Percentiles rank a stretch among this genome's conserved stretches.
Evolutionary conservation across 2,329 filamentous ascomycete genomes (phyloP).

Genomic region (Truncatella angustata): DNA sequence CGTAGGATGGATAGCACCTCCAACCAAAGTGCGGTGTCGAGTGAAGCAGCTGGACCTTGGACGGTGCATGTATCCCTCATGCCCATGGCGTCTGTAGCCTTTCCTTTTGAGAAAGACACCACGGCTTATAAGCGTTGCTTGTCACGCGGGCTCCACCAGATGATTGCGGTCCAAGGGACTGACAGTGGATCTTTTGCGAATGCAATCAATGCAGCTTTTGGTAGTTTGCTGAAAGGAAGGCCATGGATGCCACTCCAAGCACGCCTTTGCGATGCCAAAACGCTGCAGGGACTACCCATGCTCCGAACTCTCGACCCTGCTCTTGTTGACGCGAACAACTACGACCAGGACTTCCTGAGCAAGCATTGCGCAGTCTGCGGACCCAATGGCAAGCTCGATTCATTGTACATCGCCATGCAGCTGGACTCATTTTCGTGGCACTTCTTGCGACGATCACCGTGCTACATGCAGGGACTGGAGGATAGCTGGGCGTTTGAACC

Average conservation of each 20-base stretch:
- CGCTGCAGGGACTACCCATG: slow-evolving; percentile 57
- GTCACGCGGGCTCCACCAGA: slow-evolving; percentile 57
- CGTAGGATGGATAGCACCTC: not conserved
- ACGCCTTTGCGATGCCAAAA: slow-evolving; percentile 54
- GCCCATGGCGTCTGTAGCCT: slow-evolving; percentile 51
- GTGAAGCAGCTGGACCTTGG: slow-evolving; percentile 35
- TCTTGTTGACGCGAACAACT: slow-evolving; percentile 37
- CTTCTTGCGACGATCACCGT: slow-evolving; percentile 44
- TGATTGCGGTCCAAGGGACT: slow-evolving; percentile 51
- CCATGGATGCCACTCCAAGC: slow-evolving; percentile 59
- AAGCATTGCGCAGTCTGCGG: slow-evolving; percentile 56
- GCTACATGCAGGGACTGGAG: slow-evolving; percentile 52
- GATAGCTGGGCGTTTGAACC: slow-evolving; percentile 52
- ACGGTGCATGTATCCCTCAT: slow-evolving; percentile 60
- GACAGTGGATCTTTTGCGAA: slow-evolving; percentile 46
- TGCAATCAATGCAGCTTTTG: slow-evolving; percentile 50
- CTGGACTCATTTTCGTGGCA: slow-evolving; percentile 56
- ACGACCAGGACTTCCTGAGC: slow-evolving; percentile 50
- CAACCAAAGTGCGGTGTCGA: not conserved
- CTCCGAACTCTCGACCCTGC: slow-evolving; percentile 48
- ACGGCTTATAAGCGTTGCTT: slow-evolving; percentile 60
- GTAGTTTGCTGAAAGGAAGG: slow-evolving; percentile 45
- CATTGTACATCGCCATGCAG: slow-evolving; percentile 58
- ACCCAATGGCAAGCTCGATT: slow-evolving; percentile 53
- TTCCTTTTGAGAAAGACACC: slow-evolving; percentile 62